Conservation (phyloP, 2,329 filamentous ascomycete species). For the Apiospora aurea region DNA sequence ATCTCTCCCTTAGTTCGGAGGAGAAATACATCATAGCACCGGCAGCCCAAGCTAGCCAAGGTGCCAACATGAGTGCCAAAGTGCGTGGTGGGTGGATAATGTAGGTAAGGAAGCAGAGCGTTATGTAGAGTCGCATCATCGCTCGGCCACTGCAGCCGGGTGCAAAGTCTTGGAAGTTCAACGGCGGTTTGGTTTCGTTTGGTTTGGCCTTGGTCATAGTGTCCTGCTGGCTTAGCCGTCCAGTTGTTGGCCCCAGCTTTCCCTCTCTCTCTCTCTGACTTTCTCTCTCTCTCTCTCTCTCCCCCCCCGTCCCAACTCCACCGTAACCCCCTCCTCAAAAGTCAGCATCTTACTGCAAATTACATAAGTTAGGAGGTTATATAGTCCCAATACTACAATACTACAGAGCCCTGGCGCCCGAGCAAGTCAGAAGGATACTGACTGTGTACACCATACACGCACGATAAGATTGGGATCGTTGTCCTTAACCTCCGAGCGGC, state of each 20-base stretch:
- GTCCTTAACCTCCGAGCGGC: background rate
- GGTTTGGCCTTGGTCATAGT: background rate
- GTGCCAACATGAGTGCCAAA: background rate
- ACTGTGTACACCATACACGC: background rate
- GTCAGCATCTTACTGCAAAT: background rate
- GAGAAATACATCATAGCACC: background rate
- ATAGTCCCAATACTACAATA: background rate
- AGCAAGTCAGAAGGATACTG: background rate
- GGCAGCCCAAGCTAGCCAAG: background rate
- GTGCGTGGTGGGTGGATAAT: too few species aligned
- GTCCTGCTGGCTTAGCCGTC: background rate
- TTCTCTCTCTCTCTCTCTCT: background rate
- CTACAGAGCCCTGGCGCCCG: background rate
- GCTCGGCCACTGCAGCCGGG: conserved; percentile 1
- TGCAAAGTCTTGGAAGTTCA: background rate
- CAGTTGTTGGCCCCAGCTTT: background rate
- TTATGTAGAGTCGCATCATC: background rate
- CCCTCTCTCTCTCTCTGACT: background rate
- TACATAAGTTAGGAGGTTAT: background rate
- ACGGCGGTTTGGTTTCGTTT: background rate
- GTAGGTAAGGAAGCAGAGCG: background rate
- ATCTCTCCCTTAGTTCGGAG: background rate
- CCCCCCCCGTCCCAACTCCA: background rate
- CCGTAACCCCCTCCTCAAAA: background rate
- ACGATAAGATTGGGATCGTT: conserved; percentile 20